These are phyloP conservation scores for Salisapilia sapeloensis DNA, from an alignment of 352 stramenopile genomes.

Conservation along the genomic window DNA sequence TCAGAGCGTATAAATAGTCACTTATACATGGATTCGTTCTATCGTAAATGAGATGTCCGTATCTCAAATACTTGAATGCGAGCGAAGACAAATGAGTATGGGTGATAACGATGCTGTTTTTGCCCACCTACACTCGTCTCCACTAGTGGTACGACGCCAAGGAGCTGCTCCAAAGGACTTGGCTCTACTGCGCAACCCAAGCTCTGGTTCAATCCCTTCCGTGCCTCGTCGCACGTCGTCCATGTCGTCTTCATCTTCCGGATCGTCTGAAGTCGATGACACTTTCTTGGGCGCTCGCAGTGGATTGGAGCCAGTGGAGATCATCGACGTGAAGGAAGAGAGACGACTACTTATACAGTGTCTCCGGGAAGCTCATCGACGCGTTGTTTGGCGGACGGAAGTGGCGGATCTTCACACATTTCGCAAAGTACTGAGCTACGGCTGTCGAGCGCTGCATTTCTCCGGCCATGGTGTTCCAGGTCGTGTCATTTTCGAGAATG, in stretches of 20 bases:
- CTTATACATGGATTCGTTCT: too few relatives aligned
- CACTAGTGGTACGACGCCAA: constrained; percentile 56
- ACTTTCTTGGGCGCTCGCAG: constrained; percentile 5
- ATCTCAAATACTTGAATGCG: too few relatives aligned
- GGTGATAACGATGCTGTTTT: too few relatives aligned
- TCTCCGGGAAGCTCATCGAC: constrained; percentile 38
- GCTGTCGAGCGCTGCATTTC: constrained; percentile 62
- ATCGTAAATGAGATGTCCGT: too few relatives aligned
- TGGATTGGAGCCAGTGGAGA: constrained; percentile 62
- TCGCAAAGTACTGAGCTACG: constrained; percentile 61
- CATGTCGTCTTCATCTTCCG: background rate
- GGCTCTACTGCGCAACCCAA: too few relatives aligned
- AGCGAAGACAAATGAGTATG: too few relatives aligned
- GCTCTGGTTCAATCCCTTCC: too few relatives aligned
- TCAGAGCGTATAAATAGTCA: too few relatives aligned
- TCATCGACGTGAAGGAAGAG: constrained; percentile 71
- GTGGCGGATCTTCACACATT: constrained; percentile 70
- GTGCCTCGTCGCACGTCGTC: background rate
- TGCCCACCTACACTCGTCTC: constrained; percentile 71
- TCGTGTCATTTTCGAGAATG: constrained; percentile 71
- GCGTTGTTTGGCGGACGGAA: constrained; percentile 59
- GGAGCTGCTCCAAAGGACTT: constrained; percentile 34
- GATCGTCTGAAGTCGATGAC: constrained; percentile 2
- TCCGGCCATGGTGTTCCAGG: constrained; percentile 57
- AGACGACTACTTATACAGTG: constrained; percentile 57